Percentiles rank a stretch among this genome's conserved stretches.
Evolutionary conservation across 2,329 filamentous ascomycete species (phyloP).

Genomic region (Aspergillus spinulosporus): DNA sequence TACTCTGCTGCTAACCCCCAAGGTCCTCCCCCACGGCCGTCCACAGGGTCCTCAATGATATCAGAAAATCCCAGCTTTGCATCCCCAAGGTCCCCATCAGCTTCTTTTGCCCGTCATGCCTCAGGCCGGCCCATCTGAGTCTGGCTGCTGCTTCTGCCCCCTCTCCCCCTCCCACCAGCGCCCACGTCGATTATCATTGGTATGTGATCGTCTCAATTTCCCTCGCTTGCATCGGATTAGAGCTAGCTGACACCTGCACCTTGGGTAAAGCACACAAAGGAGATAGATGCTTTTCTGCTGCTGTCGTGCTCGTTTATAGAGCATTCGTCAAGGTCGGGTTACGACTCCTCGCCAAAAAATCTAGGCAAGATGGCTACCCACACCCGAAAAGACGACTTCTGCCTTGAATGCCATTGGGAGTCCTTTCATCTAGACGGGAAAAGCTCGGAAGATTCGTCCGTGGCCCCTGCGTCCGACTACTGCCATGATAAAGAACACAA

Average conservation of each 20-base stretch:
- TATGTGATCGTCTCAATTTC: constrained; percentile 14
- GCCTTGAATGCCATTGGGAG: constrained; percentile 46
- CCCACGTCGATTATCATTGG: constrained; percentile 13
- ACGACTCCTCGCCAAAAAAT: constrained; percentile 1
- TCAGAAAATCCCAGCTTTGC: not conserved
- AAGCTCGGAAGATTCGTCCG: constrained; percentile 26
- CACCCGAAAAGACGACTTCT: constrained; percentile 36
- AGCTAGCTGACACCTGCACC: constrained; percentile 2
- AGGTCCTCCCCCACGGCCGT: constrained; percentile 31
- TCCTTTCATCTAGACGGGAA: constrained; percentile 38
- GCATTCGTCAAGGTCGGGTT: not conserved
- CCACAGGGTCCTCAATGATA: constrained; percentile 8
- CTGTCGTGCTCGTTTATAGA: constrained; percentile 11
- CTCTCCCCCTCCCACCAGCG: constrained; percentile 6
- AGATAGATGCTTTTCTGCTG: constrained; percentile 12
- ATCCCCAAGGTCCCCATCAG: constrained; percentile 26
- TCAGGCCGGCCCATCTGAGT: constrained; percentile 18
- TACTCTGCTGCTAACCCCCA: constrained; percentile 22
- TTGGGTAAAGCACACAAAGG: constrained; percentile 4
- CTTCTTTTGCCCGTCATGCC: constrained; percentile 19
- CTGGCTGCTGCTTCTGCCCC: constrained; percentile 13
- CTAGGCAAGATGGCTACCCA: constrained; percentile 34
- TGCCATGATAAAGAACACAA: constrained; percentile 34
- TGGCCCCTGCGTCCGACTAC: constrained; percentile 27
- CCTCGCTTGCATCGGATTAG: constrained; percentile 6